Evolutionary conservation across 345 rosid species (phyloP).

Genomic region (Carallia pectinifolia): DNA sequence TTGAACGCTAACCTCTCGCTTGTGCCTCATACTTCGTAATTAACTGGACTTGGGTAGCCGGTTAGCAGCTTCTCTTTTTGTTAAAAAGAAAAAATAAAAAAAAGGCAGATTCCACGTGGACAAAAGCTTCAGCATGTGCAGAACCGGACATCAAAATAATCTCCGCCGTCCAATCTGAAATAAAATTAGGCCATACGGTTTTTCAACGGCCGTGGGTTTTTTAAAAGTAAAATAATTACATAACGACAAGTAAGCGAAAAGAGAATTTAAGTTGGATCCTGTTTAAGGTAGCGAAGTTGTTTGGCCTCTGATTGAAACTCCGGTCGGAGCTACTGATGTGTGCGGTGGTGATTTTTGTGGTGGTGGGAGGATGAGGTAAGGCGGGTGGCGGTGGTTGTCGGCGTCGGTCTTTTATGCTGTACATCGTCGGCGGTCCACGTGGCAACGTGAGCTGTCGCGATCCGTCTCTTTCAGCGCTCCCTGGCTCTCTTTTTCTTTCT

Average conservation of each 20-base stretch:
- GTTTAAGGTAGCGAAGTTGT: constrained; percentile 31
- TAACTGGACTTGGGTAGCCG: too few relatives aligned
- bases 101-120: too few relatives aligned
- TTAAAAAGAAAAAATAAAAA: too few relatives aligned
- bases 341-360: constrained; percentile 6
- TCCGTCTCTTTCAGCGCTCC: not conserved
- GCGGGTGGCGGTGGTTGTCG: constrained; percentile 6
- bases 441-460: not conserved
- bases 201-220: not conserved
- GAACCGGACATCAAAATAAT: too few relatives aligned
- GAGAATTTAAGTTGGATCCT: constrained; percentile 37
- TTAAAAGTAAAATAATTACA: not conserved
- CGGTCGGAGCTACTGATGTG: not conserved
- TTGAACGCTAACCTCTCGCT: too few relatives aligned
- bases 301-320: constrained; percentile 9
- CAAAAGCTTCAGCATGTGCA: not conserved
- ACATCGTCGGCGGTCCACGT: constrained; percentile 9
- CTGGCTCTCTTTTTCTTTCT: not conserved
- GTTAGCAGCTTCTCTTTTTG: too few relatives aligned
- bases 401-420: constrained; percentile 9
- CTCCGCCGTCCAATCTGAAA: too few relatives aligned
- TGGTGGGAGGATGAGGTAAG: not conserved
- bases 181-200: too few relatives aligned
- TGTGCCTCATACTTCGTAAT: too few relatives aligned
- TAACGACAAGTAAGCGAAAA: not conserved